These are phyloP conservation scores for Botryotinia narcissicola DNA, from an alignment of 2,329 filamentous ascomycete genomes.

Conservation along the genomic window DNA sequence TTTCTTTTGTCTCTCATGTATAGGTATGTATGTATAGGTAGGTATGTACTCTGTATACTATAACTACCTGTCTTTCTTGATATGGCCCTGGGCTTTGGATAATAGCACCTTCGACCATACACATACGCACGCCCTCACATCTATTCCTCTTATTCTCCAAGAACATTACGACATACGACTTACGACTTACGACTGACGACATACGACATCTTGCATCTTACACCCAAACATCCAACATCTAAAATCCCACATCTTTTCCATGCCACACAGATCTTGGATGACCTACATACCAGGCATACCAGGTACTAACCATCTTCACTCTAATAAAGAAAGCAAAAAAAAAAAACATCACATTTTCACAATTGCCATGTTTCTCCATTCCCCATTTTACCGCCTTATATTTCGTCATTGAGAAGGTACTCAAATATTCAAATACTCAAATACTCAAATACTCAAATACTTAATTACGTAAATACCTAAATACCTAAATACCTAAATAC, in stretches of 20 bases:
- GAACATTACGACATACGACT: too few species aligned
- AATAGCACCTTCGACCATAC: too few species aligned
- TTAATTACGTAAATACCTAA: not conserved
- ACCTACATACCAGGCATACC: not conserved
- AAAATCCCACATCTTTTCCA: not conserved
- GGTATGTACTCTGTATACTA: too few species aligned
- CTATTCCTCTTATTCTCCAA: too few species aligned
- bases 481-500: not conserved
- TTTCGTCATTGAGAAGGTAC: not conserved
- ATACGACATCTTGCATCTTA: too few species aligned
- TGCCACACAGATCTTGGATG: not conserved
- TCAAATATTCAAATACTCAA: not conserved
- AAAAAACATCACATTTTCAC: not conserved
- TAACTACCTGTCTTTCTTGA: too few species aligned
- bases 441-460: not conserved
- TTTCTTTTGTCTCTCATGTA: not conserved
- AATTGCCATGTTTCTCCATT: not conserved
- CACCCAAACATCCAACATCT: too few species aligned
- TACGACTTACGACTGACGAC: too few species aligned
- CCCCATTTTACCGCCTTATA: not conserved
- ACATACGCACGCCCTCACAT: too few species aligned
- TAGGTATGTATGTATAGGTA: too few species aligned
- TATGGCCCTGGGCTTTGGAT: too few species aligned
- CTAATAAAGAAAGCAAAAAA: not conserved
- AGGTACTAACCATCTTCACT: not conserved